These are phyloP conservation scores for Tilletia horrida DNA, from an alignment of 1,284 basidiomycete genomes.

Conservation along the genomic window DNA sequence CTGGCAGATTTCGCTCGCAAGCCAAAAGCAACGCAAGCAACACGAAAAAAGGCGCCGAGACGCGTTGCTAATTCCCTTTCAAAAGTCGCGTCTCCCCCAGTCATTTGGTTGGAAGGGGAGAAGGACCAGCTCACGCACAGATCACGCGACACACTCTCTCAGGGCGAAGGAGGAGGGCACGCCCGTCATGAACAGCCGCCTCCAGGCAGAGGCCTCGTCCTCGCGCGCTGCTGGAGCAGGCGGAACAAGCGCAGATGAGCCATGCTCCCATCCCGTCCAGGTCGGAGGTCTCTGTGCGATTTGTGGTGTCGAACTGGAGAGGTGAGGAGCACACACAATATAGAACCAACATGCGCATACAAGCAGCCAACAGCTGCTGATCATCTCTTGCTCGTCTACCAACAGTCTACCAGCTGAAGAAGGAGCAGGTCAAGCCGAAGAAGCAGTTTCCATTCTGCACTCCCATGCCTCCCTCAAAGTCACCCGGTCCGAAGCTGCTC, in stretches of 20 bases:
- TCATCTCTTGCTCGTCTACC: background rate
- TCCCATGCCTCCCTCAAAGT: conserved; percentile 47
- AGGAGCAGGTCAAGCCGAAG: conserved; percentile 25
- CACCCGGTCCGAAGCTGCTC: conserved; percentile 67
- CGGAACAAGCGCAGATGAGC: background rate
- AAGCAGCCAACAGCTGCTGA: background rate
- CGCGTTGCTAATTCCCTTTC: background rate
- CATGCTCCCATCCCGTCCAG: conserved; percentile 87
- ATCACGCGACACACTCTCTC: background rate
- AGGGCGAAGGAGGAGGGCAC: background rate
- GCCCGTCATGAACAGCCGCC: no score
- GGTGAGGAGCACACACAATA: conserved; percentile 69
- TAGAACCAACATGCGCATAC: background rate
- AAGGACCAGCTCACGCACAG: background rate
- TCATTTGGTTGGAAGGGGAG: background rate
- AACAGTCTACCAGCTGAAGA: conserved; percentile 21
- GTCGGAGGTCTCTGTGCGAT: conserved; percentile 85
- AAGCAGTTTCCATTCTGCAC: conserved; percentile 42
- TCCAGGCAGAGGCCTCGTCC: no score
- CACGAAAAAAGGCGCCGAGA: no score
- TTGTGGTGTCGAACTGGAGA: conserved; percentile 89
- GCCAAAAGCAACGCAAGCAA: no score
- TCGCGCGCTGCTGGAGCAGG: background rate
- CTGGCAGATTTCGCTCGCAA: no score
- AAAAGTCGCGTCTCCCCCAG: background rate